Percentiles rank a stretch among this genome's conserved stretches.
Evolutionary conservation across 805 yeast species (phyloP).

Genomic region (Zygosaccharomyces bailii): DNA sequence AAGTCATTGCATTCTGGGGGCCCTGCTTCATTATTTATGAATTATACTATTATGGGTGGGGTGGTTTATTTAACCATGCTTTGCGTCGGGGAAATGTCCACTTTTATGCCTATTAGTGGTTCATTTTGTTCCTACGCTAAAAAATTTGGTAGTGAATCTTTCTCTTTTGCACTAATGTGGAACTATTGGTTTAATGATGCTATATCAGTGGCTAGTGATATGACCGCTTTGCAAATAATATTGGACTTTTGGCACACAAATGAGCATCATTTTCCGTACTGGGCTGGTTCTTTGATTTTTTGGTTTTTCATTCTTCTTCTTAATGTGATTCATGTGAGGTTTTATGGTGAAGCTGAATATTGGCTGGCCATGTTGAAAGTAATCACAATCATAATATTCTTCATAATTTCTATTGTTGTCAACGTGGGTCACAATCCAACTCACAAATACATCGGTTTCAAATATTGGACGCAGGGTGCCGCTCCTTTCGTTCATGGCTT

Average conservation of each 20-base stretch:
- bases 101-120: conserved; percentile 54
- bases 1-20: conserved; percentile 49
- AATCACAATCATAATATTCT: conserved; percentile 53
- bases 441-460: conserved; percentile 53
- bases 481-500: conserved; percentile 56
- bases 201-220: conserved; percentile 61
- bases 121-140: conserved; percentile 56
- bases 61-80: conserved; percentile 53
- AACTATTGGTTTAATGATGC: conserved; percentile 63
- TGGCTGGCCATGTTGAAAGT: conserved; percentile 56
- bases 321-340: conserved; percentile 50
- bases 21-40: conserved; percentile 50
- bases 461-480: conserved; percentile 53
- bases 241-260: conserved; percentile 46
- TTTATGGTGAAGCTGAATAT: conserved; percentile 63
- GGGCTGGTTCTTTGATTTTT: conserved; percentile 50
- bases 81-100: conserved; percentile 54
- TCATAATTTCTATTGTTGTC: conserved; percentile 53
- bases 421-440: conserved; percentile 56
- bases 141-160: conserved; percentile 60
- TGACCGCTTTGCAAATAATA: conserved; percentile 58
- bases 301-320: conserved; percentile 47
- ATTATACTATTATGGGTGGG: conserved; percentile 47
- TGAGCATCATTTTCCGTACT: conserved; percentile 40
- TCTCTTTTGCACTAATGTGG: conserved; percentile 72